Conservation (phyloP, 805 yeast species). For the Wickerhamomyces ciferrii region DNA sequence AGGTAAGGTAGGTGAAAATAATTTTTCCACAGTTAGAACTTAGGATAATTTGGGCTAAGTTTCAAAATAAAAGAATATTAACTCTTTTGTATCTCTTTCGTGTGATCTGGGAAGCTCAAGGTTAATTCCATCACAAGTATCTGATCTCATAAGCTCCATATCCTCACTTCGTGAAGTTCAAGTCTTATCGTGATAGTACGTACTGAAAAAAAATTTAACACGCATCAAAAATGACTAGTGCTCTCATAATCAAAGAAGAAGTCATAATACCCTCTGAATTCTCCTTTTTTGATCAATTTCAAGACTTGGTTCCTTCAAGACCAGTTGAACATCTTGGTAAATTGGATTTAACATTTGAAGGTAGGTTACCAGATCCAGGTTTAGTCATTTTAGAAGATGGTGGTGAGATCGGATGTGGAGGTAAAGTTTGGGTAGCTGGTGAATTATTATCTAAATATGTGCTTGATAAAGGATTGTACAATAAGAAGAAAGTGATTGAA, state of each 20-base stretch:
- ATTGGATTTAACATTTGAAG: constrained; percentile 33
- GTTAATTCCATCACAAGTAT: background rate
- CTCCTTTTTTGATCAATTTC: constrained; percentile 10
- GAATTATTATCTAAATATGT: constrained; percentile 44
- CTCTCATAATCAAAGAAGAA: background rate
- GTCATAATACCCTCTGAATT: background rate
- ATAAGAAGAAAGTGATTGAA: constrained; percentile 34
- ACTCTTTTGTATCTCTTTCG: too few relatives aligned
- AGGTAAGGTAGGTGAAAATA: background rate
- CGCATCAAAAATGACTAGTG: background rate
- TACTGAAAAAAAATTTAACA: background rate
- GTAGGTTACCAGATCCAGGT: constrained; percentile 26
- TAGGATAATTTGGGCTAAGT: background rate
- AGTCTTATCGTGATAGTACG: background rate
- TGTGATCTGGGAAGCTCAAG: too few relatives aligned
- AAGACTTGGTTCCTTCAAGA: constrained; percentile 28
- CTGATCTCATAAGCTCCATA: background rate
- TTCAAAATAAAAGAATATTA: background rate
- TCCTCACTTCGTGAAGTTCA: background rate
- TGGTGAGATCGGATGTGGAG: constrained; percentile 60
- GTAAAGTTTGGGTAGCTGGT: constrained; percentile 59
- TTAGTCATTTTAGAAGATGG: constrained; percentile 47
- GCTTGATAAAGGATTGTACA: constrained; percentile 17
- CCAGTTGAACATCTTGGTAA: constrained; percentile 32
- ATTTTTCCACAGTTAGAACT: background rate